Conservation (phyloP, 1,139 yeast species). For the Suzukiozyma palmioleophila region DNA sequence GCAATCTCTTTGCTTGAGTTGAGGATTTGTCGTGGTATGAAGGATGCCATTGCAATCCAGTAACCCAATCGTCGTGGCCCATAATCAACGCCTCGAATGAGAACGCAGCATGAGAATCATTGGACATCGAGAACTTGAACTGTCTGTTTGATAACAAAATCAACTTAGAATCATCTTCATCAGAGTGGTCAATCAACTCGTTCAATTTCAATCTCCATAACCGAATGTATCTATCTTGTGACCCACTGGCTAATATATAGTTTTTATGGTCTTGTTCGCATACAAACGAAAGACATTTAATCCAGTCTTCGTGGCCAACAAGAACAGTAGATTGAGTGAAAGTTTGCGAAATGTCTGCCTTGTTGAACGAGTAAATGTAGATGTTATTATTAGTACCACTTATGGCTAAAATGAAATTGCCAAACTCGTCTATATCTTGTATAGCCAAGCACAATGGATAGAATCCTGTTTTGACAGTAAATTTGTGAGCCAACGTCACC, state of each 20-base stretch:
- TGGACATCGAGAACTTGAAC: slow-evolving; percentile 42
- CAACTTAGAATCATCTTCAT: slow-evolving; percentile 52
- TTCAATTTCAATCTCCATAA: slow-evolving; percentile 72
- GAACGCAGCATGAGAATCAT: slow-evolving; percentile 43
- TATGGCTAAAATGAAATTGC: slow-evolving; percentile 58
- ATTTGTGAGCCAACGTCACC: slow-evolving; percentile 26
- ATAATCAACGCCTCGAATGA: slow-evolving; percentile 88
- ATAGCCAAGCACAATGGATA: slow-evolving; percentile 64
- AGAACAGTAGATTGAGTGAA: slow-evolving; percentile 44
- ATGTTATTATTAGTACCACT: slow-evolving; percentile 72
- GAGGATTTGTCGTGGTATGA: slow-evolving; percentile 8
- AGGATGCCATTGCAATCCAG: slow-evolving; percentile 80
- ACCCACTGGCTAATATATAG: slow-evolving; percentile 73
- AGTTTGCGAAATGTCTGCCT: slow-evolving; percentile 8
- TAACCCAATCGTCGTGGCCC: slow-evolving; percentile 99
- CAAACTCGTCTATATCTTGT: slow-evolving; percentile 33
- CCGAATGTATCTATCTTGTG: slow-evolving; percentile 86
- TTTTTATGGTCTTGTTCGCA: slow-evolving; percentile 42
- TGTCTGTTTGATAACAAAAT: slow-evolving; percentile 61
- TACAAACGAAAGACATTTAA: slow-evolving; percentile 65
- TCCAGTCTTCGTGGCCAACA: slow-evolving; percentile 94
- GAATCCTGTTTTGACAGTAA: slow-evolving; percentile 46
- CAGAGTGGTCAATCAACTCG: slow-evolving; percentile 52
- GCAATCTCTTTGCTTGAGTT: slow-evolving; percentile 32
- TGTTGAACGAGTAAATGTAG: slow-evolving; percentile 49